Conservation (phyloP, 140 eudicot genomes). For the Erigeron philadelphicus region DNA sequence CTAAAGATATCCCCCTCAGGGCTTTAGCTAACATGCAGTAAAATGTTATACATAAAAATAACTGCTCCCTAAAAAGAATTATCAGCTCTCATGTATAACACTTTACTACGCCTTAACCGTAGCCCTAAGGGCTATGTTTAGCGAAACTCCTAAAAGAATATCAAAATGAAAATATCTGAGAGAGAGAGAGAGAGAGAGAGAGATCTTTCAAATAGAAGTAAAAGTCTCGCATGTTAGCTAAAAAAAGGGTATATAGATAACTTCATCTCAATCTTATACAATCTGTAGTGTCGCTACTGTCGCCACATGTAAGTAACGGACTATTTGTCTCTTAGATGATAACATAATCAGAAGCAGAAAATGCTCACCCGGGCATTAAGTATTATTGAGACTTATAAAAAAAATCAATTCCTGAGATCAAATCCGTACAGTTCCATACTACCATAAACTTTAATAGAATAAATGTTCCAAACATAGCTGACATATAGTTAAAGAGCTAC, state of each 20-base stretch:
- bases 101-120: too few relatives aligned
- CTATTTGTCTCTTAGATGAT: background rate
- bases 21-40: too few relatives aligned
- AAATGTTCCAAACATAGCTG: constrained; percentile 5
- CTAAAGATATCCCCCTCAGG: too few relatives aligned
- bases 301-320: too few relatives aligned
- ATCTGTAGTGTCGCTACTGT: too few relatives aligned
- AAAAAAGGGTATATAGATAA: background rate
- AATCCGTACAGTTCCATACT: background rate
- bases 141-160: too few relatives aligned
- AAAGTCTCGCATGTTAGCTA: background rate
- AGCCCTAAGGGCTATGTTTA: too few relatives aligned
- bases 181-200: background rate
- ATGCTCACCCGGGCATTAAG: background rate
- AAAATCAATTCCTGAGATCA: background rate
- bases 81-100: too few relatives aligned
- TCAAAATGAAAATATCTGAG: too few relatives aligned
- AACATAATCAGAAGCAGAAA: background rate
- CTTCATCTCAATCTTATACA: background rate
- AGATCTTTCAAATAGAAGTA: background rate
- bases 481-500: constrained; percentile 6
- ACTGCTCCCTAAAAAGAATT: too few relatives aligned
- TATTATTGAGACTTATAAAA: background rate
- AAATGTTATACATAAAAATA: too few relatives aligned
- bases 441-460: background rate